These are phyloP conservation scores for Pseudoneurospora amorphoporcata DNA, from an alignment of 495 filamentous ascomycete genomes.

Conservation along the genomic window DNA sequence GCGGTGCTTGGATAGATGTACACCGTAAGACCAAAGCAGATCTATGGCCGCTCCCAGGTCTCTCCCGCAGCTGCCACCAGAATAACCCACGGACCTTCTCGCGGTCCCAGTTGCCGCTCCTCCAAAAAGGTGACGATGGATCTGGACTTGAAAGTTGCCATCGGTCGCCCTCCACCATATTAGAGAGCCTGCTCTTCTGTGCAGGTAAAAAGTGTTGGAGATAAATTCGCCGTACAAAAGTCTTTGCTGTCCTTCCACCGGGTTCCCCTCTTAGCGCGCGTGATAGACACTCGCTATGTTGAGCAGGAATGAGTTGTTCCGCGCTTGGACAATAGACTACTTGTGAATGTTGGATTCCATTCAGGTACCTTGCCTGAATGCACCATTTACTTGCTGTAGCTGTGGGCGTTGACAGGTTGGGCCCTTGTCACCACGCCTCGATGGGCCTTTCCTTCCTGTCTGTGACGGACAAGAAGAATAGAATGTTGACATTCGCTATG, in stretches of 20 bases:
- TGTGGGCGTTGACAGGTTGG: not conserved
- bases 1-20: not conserved
- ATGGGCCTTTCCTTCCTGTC: not conserved
- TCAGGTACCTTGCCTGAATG: not conserved
- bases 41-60: not conserved
- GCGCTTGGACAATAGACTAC: not conserved
- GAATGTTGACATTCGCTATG: not conserved
- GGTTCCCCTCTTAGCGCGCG: not conserved
- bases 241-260: not conserved
- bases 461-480: not conserved
- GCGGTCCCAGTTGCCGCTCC: not conserved
- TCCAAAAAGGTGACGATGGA: not conserved
- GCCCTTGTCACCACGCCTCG: constrained; percentile 8
- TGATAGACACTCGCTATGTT: not conserved
- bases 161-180: not conserved
- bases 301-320: not conserved
- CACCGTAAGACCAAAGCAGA: not conserved
- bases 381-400: not conserved
- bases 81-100: not conserved
- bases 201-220: not conserved
- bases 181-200: not conserved
- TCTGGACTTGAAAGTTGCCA: not conserved
- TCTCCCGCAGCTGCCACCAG: not conserved
- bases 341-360: not conserved
- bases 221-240: not conserved